Evolutionary conservation across 2,329 filamentous ascomycete genomes (phyloP).

Genomic region (Microcyclospora pomicola): DNA sequence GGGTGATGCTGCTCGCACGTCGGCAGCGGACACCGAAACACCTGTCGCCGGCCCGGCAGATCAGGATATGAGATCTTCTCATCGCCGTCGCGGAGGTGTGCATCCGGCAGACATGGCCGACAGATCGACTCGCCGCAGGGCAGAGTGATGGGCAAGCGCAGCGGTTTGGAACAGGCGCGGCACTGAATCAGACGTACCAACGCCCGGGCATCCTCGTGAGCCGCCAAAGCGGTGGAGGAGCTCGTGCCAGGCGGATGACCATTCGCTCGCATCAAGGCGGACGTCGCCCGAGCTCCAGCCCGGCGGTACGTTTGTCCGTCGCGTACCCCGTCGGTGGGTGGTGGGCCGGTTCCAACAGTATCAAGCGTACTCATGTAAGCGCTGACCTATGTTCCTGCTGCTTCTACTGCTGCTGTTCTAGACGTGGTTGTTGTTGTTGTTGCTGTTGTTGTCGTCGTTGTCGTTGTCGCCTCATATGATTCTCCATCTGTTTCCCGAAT

Average conservation of each 20-base stretch:
- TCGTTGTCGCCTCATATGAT: conserved; percentile 5
- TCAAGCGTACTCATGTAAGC: too few relatives aligned
- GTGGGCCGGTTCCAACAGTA: too few relatives aligned
- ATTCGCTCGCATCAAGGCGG: conserved; percentile 31
- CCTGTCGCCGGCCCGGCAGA: conserved; percentile 49
- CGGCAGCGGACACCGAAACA: conserved; percentile 59
- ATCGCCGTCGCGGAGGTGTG: conserved; percentile 37
- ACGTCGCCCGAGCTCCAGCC: not conserved
- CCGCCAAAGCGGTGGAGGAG: conserved; percentile 28
- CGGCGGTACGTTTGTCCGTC: too few relatives aligned
- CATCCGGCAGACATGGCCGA: conserved; percentile 55
- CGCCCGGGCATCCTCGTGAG: conserved; percentile 42
- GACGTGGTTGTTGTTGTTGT: conserved; percentile 21
- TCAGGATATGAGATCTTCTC: conserved; percentile 66
- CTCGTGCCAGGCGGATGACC: conserved; percentile 19
- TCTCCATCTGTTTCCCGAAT: too few relatives aligned
- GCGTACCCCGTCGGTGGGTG: too few relatives aligned
- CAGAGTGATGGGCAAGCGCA: conserved; percentile 56
- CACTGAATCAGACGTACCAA: conserved; percentile 69
- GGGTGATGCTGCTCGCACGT: conserved; percentile 60
- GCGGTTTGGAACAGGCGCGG: conserved; percentile 53
- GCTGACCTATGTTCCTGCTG: too few relatives aligned
- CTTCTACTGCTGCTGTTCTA: too few relatives aligned
- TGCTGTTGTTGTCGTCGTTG: conserved; percentile 15
- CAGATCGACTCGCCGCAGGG: conserved; percentile 75